A percentile compares a stretch with the other conserved stretches of the same genome.
phyloP scores from a whole-genome alignment of 2,329 filamentous ascomycete genomes.

The Exophiala alcalophila region DNA sequence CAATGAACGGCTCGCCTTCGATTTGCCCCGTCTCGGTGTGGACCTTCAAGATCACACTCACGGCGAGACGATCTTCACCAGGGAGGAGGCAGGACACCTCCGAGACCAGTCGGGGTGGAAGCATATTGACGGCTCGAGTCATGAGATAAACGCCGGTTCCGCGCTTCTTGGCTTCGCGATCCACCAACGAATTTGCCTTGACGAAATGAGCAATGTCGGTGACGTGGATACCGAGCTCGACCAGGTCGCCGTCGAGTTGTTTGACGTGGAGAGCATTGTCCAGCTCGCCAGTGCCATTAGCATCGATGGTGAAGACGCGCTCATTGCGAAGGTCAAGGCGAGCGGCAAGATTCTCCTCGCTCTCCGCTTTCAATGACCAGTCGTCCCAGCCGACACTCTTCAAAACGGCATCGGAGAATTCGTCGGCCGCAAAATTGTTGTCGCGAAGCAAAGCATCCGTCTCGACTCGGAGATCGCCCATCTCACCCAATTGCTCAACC shows the following conservation, averaged over 20 bases:
- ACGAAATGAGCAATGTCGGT: slow-evolving; percentile 95
- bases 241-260: slow-evolving; percentile 73
- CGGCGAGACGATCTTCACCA: slow-evolving; percentile 82
- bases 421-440: slow-evolving; percentile 97
- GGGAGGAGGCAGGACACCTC: slow-evolving; percentile 86
- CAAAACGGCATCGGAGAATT: slow-evolving; percentile 93
- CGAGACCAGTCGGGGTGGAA: slow-evolving; percentile 78
- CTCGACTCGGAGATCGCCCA: slow-evolving; percentile 96
- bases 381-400: slow-evolving; percentile 90
- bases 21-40: slow-evolving; percentile 76
- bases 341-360: slow-evolving; percentile 66
- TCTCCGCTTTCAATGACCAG: slow-evolving; percentile 82
- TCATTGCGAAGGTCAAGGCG: slow-evolving; percentile 90
- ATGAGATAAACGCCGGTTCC: slow-evolving; percentile 93
- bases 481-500: slow-evolving; percentile 92
- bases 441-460: slow-evolving; percentile 94
- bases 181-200: slow-evolving; percentile 90
- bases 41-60: slow-evolving; percentile 91
- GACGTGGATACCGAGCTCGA: slow-evolving; percentile 94
- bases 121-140: slow-evolving; percentile 81
- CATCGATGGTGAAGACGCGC: slow-evolving; percentile 86
- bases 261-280: slow-evolving; percentile 94
- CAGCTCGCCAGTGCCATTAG: slow-evolving; percentile 80
- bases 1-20: slow-evolving; percentile 89
- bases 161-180: slow-evolving; percentile 96